Base-by-base conservation (phyloP, 2,329 filamentous ascomycete species). In the Hypoxylon rubiginosum region DNA sequence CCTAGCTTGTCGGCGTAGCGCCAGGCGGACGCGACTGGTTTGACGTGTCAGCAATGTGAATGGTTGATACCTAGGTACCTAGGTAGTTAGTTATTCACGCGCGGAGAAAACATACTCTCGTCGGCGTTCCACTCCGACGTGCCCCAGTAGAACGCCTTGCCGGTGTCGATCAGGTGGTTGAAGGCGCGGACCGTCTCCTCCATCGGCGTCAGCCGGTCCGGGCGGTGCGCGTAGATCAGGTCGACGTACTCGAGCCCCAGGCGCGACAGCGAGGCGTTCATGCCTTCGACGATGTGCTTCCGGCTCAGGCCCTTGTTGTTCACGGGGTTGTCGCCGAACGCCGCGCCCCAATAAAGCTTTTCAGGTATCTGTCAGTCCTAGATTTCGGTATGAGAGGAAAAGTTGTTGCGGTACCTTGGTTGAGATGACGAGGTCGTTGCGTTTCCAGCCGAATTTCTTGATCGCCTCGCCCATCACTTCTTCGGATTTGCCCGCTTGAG, bases 111-210 rank as follows among this genome's bases (percentile, higher is more conserved):
- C 26, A 4, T 28, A 28, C 26, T 91, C 79, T 91, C 88, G 63
- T 86, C 84, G 46, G 89, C 87, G 65, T 82, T 84, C 89, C 89
- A 91, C 76, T 91, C 88, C 0, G 87, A 90, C 0, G 89, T 91
- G 45, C 89, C 89, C 89, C 89, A 91, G 81, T 91, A 91, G 68
- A 92, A 86, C 2, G 88, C 87, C 79, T 91, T 89, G 69, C 90
- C 90, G 0, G 83, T 84, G 76, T 88, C 82, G 75, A 92, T 91
- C 57, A 92, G 79, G 77, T 91, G 83, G 81, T 91, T 91, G 81
- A 92, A 92, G 57, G 86, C 88, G 57, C 89, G 86, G 39, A 92
- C 89, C 1, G 85, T 88, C 80, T 92, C 90, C 76, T 91, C 88
- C 80, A 92, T 91, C 2, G 90, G 90, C 0, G 89, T 91, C 50